These are phyloP conservation scores for Penicillium corylophilum DNA, from an alignment of 2,329 filamentous ascomycete species.

Conservation along the genomic window DNA sequence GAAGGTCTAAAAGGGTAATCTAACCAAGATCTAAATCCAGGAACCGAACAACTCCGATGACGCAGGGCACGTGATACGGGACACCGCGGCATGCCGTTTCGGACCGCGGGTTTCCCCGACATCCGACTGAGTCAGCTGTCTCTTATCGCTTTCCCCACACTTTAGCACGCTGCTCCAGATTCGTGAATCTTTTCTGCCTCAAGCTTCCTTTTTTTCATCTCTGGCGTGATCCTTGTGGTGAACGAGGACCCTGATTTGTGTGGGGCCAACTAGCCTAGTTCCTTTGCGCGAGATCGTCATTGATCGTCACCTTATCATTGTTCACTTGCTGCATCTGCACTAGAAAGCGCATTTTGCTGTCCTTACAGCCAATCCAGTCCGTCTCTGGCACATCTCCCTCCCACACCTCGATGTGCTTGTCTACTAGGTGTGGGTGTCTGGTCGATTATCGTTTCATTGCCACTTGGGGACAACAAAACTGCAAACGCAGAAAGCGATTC, in stretches of 20 bases:
- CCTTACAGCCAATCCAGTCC: slow-evolving; percentile 9
- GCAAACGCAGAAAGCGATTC: slow-evolving; percentile 27
- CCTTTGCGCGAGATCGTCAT: slow-evolving; percentile 1
- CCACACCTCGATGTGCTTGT: slow-evolving; percentile 37
- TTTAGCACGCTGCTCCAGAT: slow-evolving; percentile 14
- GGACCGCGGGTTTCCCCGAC: slow-evolving; percentile 9
- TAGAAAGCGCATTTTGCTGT: slow-evolving; percentile 11
- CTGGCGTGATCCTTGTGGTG: neutral
- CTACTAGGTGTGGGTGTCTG: slow-evolving; percentile 35
- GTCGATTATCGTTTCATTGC: slow-evolving; percentile 38
- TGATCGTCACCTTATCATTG: slow-evolving; percentile 10
- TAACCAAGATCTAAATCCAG: slow-evolving; percentile 1
- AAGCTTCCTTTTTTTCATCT: neutral
- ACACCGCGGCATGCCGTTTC: slow-evolving; percentile 17
- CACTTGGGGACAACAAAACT: slow-evolving; percentile 33
- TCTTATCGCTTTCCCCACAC: slow-evolving; percentile 25
- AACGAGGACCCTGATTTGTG: neutral
- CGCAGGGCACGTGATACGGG: slow-evolving; percentile 17
- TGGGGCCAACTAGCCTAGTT: slow-evolving; percentile 5
- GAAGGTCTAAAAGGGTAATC: neutral
- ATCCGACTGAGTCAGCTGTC: slow-evolving; percentile 22
- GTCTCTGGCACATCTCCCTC: slow-evolving; percentile 22
- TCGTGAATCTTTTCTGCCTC: slow-evolving; percentile 8
- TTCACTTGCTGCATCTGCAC: slow-evolving; percentile 7
- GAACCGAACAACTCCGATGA: slow-evolving; percentile 11